Percentiles rank a stretch among this genome's conserved stretches.
Conservation (phyloP, 179 eudicot species). For the Silene vulgaris region DNA sequence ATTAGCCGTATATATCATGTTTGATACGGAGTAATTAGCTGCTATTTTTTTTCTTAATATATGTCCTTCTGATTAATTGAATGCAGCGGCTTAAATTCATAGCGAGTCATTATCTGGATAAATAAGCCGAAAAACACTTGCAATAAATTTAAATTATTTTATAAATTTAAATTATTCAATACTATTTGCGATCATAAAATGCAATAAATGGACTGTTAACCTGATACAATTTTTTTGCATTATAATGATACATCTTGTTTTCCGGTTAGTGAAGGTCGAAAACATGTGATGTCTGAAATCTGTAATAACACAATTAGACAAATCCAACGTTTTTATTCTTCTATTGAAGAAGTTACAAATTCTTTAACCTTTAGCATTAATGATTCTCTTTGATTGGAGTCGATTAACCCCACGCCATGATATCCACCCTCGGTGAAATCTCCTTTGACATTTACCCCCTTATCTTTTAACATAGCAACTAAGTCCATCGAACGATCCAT, state of each 20-base stretch:
- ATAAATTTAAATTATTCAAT: background rate
- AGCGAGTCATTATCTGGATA: background rate
- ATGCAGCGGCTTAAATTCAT: no score
- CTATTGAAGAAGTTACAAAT: constrained; percentile 12
- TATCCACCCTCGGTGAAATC: constrained; percentile 36
- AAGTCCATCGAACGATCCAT: constrained; percentile 35
- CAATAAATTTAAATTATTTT: no score
- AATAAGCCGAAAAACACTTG: no score
- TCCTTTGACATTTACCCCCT: constrained; percentile 28
- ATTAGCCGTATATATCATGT: background rate
- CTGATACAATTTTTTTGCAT: background rate
- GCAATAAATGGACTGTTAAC: background rate
- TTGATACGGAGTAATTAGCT: background rate
- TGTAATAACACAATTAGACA: no score
- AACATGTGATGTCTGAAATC: background rate
- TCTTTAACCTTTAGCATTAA: constrained; percentile 17
- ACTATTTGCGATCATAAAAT: background rate
- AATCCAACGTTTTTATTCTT: background rate
- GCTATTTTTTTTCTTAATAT: background rate
- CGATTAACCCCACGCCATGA: constrained; percentile 42
- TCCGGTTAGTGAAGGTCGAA: background rate
- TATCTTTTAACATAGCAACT: constrained; percentile 30
- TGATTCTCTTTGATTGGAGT: constrained; percentile 21
- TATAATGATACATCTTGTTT: background rate
- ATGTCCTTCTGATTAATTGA: background rate